A percentile compares a stretch with the other conserved stretches of the same genome.
These are phyloP conservation scores for Fragilariopsis cylindrus DNA, from an alignment of 108 stramenopile species.

Conservation along the genomic window DNA sequence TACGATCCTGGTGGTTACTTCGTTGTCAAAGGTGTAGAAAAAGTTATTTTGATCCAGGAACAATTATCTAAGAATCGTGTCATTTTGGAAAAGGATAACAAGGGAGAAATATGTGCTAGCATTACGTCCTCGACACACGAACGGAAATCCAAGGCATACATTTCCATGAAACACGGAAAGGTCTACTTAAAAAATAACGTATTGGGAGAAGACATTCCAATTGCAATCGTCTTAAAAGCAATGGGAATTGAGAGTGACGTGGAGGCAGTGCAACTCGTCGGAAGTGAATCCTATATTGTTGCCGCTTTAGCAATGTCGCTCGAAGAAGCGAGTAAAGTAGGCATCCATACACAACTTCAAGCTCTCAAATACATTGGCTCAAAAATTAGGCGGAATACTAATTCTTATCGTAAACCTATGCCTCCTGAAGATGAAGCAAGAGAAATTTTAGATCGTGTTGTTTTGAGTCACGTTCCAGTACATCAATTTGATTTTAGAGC, in stretches of 20 bases:
- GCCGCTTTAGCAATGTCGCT: slow-evolving; percentile 88
- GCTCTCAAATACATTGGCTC: slow-evolving; percentile 91
- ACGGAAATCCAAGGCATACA: slow-evolving; percentile 91
- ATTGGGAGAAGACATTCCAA: slow-evolving; percentile 96
- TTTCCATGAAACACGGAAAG: slow-evolving; percentile 82
- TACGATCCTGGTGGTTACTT: slow-evolving; percentile 99
- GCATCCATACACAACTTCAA: slow-evolving; percentile 91
- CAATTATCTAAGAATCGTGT: slow-evolving; percentile 99
- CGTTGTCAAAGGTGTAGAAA: slow-evolving; percentile 96
- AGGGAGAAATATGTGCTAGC: slow-evolving; percentile 79
- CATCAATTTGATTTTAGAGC: slow-evolving; percentile 85
- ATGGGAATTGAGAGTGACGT: slow-evolving; percentile 96
- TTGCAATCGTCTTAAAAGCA: slow-evolving; percentile 93
- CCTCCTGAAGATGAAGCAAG: slow-evolving; percentile 94
- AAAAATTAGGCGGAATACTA: slow-evolving; percentile 85
- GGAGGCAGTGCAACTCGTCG: slow-evolving; percentile 96
- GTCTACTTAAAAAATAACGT: slow-evolving; percentile 97
- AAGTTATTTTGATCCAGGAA: slow-evolving; percentile 99
- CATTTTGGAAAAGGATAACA: slow-evolving; percentile 94
- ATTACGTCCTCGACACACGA: slow-evolving; percentile 96
- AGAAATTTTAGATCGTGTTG: slow-evolving; percentile 93
- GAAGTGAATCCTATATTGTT: slow-evolving; percentile 87
- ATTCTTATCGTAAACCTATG: slow-evolving; percentile 51
- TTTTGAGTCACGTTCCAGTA: slow-evolving; percentile 96
- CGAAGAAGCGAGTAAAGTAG: slow-evolving; percentile 86